Conservation (phyloP, 148 eudicot genomes). For the Chenopodium formosanum region DNA sequence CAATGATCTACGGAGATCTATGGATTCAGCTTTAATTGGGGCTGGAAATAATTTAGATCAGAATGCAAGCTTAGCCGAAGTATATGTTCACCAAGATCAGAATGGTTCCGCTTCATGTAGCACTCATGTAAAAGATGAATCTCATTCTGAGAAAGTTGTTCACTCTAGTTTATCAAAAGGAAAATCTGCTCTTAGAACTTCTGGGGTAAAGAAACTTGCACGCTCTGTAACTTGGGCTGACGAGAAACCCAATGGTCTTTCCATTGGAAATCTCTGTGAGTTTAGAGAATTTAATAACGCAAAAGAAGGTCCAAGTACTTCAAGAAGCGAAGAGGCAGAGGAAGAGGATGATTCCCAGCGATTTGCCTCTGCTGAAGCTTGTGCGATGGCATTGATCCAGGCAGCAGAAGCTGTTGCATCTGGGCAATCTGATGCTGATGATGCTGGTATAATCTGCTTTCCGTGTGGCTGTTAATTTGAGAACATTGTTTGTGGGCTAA, state of each 20-base stretch:
- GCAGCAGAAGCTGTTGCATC: conserved; percentile 88
- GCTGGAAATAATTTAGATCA: conserved; percentile 2
- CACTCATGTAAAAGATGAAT: conserved; percentile 17
- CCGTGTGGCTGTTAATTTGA: conserved; percentile 8
- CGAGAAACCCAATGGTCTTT: conserved; percentile 41
- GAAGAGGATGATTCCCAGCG: conserved; percentile 41
- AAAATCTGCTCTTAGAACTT: conserved; percentile 62
- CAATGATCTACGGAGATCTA: conserved; percentile 11
- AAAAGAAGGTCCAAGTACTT: conserved; percentile 22
- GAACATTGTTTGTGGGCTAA: neutral
- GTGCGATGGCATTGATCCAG: conserved; percentile 72
- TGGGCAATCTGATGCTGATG: conserved; percentile 52
- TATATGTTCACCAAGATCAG: conserved; percentile 19
- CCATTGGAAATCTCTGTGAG: conserved; percentile 47
- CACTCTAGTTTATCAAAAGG: conserved; percentile 28
- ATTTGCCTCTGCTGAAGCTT: conserved; percentile 79
- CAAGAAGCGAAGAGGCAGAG: conserved; percentile 18
- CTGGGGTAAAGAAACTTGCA: conserved; percentile 40
- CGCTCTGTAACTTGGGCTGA: conserved; percentile 91
- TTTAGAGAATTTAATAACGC: conserved; percentile 34
- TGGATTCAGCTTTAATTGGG: neutral
- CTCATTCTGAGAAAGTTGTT: conserved; percentile 23
- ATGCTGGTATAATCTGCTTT: conserved; percentile 52
- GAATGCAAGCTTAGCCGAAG: neutral
- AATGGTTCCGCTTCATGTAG: conserved; percentile 25